Evolutionary conservation across 305 asterid species (phyloP).

Genomic region (Solanum chacoense): DNA sequence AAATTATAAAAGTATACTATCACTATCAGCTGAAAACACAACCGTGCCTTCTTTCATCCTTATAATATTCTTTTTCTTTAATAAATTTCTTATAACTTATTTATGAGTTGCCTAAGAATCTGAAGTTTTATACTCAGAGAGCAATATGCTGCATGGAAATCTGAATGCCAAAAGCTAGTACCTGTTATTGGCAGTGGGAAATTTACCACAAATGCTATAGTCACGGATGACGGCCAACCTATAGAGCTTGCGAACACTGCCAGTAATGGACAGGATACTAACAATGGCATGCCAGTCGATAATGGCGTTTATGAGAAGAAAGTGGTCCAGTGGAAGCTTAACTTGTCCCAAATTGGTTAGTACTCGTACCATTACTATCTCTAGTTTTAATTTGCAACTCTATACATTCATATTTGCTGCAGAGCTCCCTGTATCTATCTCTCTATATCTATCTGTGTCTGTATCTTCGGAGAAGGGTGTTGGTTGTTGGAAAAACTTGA

Average conservation of each 20-base stretch:
- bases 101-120: background rate
- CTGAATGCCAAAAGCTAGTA: conserved; percentile 61
- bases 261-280: conserved; percentile 4
- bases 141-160: conserved; percentile 67
- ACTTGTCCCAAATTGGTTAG: conserved; percentile 79
- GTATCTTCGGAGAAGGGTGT: background rate
- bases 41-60: background rate
- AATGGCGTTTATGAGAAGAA: conserved; percentile 25
- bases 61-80: background rate
- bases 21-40: background rate
- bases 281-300: background rate
- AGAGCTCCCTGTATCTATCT: background rate
- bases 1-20: background rate
- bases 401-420: background rate
- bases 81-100: background rate
- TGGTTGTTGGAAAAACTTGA: background rate
- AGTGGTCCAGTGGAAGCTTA: conserved; percentile 63
- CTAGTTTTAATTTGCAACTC: background rate
- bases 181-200: conserved; percentile 78
- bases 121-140: conserved; percentile 32
- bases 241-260: conserved; percentile 23
- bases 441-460: background rate
- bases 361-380: background rate
- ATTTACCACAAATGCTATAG: conserved; percentile 31
- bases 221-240: conserved; percentile 35